Base-by-base conservation (phyloP, 495 filamentous ascomycete species). In the Daldinia childiae region DNA sequence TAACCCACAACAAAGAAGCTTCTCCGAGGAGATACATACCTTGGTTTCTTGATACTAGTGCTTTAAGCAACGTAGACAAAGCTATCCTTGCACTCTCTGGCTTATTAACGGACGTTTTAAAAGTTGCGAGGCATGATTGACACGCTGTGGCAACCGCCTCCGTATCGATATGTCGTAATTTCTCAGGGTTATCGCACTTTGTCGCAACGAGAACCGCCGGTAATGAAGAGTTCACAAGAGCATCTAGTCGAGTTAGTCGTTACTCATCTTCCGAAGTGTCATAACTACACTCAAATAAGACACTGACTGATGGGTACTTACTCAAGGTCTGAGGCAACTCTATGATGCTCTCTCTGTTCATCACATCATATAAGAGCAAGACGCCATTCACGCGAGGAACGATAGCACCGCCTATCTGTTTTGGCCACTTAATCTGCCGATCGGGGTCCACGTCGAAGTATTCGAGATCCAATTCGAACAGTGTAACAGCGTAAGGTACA, bases 281-380 rank as follows among this genome's bases (percentile, higher is more conserved):
- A 29, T 29, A 34, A 36, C 30, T 15, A 30, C 17, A 61, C 58
- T 43, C 19, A 21, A 66, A 54, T 48, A 60, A 51, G 54, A 11
- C 19, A 26, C 34, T 50, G 9, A 27, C 24, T 52, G 1, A 45
- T 15, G 30, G 38, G 24, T 29, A 90, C 89, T 90, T 82, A 94
- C 92, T 85, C 78, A 97, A 83, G 61, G 91, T 85, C 65, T 88
- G 84, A 6, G 90, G 87, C 36, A 95, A 80, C 39, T 89, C 86
- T 32, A 83, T 81, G 65, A 94, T 87, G 77, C 88, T 94, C 41
- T 87, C 86, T 65, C 86, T 83, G 74, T 92, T 90, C 74, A 89
- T 92, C 29, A 93, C 90, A 84, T 97, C 92, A 83, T 97, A 95
- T 56, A 97, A 80, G 60, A 94, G 85, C 73, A 98, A 78, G 41